Conservation (phyloP, 441 rosid genomes). For the Mallotus japonicus region DNA sequence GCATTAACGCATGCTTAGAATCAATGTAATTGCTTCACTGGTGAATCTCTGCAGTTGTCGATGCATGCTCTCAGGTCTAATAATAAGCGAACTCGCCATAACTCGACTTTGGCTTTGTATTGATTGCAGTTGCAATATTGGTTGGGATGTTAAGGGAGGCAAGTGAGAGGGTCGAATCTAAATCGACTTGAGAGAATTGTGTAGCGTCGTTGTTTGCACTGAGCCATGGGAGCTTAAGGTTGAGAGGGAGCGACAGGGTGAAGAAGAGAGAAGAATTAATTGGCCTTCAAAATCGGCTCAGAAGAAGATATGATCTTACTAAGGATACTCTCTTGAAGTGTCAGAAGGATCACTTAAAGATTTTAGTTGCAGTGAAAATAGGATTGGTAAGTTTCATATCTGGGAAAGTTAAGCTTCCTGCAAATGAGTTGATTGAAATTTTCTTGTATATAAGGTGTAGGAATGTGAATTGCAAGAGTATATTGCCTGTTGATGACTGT, state of each 20-base stretch:
- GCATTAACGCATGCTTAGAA: slow-evolving; percentile 23
- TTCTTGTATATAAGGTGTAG: slow-evolving; percentile 73
- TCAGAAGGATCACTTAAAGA: slow-evolving; percentile 68
- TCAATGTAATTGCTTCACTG: no score
- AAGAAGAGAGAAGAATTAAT: slow-evolving; percentile 59
- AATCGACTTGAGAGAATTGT: slow-evolving; percentile 55
- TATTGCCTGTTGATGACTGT: slow-evolving; percentile 94
- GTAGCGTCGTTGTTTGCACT: slow-evolving; percentile 55
- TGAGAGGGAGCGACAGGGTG: no score
- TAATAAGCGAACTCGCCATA: no score
- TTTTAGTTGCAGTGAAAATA: slow-evolving; percentile 67
- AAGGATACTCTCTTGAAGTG: slow-evolving; percentile 81
- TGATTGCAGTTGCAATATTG: slow-evolving; percentile 36
- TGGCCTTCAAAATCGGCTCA: slow-evolving; percentile 60
- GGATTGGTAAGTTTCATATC: slow-evolving; percentile 72
- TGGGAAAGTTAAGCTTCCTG: slow-evolving; percentile 51
- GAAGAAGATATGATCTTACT: slow-evolving; percentile 77
- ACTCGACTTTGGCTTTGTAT: no score
- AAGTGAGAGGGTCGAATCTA: slow-evolving; percentile 57
- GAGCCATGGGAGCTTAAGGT: slow-evolving; percentile 72
- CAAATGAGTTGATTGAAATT: slow-evolving; percentile 67
- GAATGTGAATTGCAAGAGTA: slow-evolving; percentile 76
- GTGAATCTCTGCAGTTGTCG: slow-evolving; percentile 37
- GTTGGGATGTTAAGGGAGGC: slow-evolving; percentile 57
- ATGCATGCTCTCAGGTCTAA: slow-evolving; percentile 32